Evolutionary conservation across 2,329 filamentous ascomycete species (phyloP).

Genomic region (Metarhizium robertsii): DNA sequence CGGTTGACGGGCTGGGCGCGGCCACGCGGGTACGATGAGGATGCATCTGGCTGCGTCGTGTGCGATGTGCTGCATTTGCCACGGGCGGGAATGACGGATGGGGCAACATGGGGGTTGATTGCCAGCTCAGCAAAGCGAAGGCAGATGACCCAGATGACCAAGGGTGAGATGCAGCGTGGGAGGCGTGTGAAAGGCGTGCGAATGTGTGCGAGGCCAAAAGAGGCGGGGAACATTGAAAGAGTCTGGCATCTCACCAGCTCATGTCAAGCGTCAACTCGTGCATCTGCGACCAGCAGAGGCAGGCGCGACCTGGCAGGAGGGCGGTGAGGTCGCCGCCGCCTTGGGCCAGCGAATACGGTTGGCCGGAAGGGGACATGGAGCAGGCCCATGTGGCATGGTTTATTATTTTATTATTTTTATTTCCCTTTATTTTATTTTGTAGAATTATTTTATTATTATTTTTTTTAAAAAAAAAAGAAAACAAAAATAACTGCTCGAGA

Average conservation of each 20-base stretch:
- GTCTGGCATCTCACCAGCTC: not conserved
- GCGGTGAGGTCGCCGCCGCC: not conserved
- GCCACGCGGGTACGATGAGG: not conserved
- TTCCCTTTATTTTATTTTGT: not conserved
- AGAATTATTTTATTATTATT: not conserved
- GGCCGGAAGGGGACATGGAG: not conserved
- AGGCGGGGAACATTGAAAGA: not conserved
- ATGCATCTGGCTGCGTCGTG: conserved; percentile 1
- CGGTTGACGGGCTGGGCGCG: not conserved
- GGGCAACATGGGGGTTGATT: conserved; percentile 11
- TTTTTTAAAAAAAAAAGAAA: no score
- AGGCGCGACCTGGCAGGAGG: not conserved
- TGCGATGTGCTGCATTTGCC: conserved; percentile 3
- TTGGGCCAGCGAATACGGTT: not conserved
- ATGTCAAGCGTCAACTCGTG: not conserved
- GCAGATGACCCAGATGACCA: conserved; percentile 25
- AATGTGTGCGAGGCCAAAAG: not conserved
- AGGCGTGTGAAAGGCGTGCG: not conserved
- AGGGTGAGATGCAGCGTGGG: conserved; percentile 6
- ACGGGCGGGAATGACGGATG: conserved; percentile 7
- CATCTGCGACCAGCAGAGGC: not conserved
- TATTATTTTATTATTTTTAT: no score
- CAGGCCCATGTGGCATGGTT: not conserved
- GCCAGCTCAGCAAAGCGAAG: conserved; percentile 26
- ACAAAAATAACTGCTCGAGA: no score